phyloP scores from a whole-genome alignment of 2,329 filamentous ascomycete genomes.

The Penicillium sp. region DNA sequence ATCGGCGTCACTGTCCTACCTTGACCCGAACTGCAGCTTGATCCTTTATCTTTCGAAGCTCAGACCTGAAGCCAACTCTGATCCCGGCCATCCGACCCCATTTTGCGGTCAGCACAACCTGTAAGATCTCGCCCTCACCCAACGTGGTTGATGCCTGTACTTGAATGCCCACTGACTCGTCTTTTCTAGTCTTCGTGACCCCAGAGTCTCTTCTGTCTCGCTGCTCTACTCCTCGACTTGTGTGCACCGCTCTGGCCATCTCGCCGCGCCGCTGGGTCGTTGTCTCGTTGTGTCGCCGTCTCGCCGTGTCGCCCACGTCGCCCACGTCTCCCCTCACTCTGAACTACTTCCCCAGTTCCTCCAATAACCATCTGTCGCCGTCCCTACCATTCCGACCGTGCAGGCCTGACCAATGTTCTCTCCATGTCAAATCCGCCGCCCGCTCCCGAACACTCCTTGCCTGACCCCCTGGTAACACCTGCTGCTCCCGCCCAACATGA shows the following conservation, averaged over 20 bases:
- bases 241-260: conserved; percentile 4
- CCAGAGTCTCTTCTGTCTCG: conserved; percentile 26
- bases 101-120: conserved; percentile 30
- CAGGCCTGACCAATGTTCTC: conserved; percentile 53
- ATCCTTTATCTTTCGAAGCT: conserved; percentile 17
- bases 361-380: conserved; percentile 15
- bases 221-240: conserved; percentile 15
- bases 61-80: conserved; percentile 13
- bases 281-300: conserved; percentile 2
- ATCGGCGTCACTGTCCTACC: conserved; percentile 21
- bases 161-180: conserved; percentile 19
- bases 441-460: conserved; percentile 46
- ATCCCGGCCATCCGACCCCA: conserved; percentile 16
- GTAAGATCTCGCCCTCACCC: conserved; percentile 33
- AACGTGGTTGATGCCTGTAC: conserved; percentile 30
- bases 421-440: conserved; percentile 55
- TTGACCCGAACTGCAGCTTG: conserved; percentile 10
- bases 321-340: not conserved
- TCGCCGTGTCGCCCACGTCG: conserved; percentile 1
- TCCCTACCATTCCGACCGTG: conserved; percentile 29
- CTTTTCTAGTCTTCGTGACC: conserved; percentile 27
- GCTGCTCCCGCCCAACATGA: conserved; percentile 44
- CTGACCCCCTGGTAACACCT: conserved; percentile 52
- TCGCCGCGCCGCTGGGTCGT: not conserved
- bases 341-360: not conserved